A percentile compares a stretch with the other conserved stretches of the same genome.
phyloP scores from a whole-genome alignment of 768 basidiomycete genomes.

The Asterophora lycoperdoides region DNA sequence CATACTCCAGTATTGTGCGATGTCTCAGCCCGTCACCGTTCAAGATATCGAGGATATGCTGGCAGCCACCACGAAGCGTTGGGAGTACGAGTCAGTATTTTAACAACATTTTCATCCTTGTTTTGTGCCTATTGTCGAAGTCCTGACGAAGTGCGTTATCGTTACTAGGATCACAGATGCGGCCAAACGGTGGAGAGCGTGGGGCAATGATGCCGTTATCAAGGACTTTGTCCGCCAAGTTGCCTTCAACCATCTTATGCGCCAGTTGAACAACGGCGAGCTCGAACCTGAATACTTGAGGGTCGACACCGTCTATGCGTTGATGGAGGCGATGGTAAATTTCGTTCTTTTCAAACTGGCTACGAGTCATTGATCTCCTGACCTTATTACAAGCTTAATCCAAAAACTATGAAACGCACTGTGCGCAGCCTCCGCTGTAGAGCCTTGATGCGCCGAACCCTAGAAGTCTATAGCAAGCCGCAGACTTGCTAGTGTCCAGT shows the following conservation, averaged over 20 bases:
- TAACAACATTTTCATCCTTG: background rate
- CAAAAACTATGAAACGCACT: slow-evolving; percentile 17
- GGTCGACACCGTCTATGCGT: slow-evolving; percentile 13
- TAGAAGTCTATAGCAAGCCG: slow-evolving; percentile 5
- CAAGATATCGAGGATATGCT: slow-evolving; percentile 15
- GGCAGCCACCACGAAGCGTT: slow-evolving; percentile 9
- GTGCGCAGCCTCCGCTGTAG: slow-evolving; percentile 19
- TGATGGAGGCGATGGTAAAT: slow-evolving; percentile 15
- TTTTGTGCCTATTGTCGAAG: background rate
- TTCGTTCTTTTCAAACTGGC: background rate
- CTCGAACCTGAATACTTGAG: slow-evolving; percentile 12
- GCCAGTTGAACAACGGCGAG: slow-evolving; percentile 11
- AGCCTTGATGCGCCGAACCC: slow-evolving; percentile 11
- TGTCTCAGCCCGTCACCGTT: slow-evolving; percentile 11
- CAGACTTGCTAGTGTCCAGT: background rate
- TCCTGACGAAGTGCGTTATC: background rate
- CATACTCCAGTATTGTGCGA: slow-evolving; percentile 1
- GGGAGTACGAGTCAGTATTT: slow-evolving; percentile 15
- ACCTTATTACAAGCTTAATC: slow-evolving; percentile 8
- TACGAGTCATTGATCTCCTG: background rate
- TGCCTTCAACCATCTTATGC: slow-evolving; percentile 16
- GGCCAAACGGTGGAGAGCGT: slow-evolving; percentile 14
- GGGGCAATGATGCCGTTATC: slow-evolving; percentile 13
- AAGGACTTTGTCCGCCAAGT: slow-evolving; percentile 16
- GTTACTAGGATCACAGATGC: slow-evolving; percentile 12